Conservation (phyloP, 2,329 filamentous ascomycete species). For the Daldinia eschscholtzii region DNA sequence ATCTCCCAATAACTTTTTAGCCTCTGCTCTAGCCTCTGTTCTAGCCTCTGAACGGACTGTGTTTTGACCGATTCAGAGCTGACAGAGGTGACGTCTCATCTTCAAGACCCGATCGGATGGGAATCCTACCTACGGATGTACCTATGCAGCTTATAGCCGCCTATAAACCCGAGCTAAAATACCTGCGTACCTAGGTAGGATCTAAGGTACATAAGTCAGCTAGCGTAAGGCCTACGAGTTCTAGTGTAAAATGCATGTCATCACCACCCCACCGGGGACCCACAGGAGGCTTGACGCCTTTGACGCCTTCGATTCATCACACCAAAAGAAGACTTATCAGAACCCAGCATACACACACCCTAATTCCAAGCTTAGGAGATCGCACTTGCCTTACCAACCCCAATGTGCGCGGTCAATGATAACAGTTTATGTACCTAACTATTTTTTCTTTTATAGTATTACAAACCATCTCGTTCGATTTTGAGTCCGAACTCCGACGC, state of each 20-base stretch:
- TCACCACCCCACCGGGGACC: slow-evolving; percentile 30
- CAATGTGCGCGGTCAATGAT: background rate
- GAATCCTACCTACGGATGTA: slow-evolving; percentile 2
- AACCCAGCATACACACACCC: background rate
- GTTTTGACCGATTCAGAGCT: background rate
- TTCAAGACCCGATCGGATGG: slow-evolving; percentile 4
- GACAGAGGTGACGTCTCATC: background rate
- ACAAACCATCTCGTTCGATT: slow-evolving; percentile 24
- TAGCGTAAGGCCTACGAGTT: slow-evolving; percentile 12
- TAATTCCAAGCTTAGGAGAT: background rate
- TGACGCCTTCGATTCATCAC: slow-evolving; percentile 32
- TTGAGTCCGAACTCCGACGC: slow-evolving; percentile 37
- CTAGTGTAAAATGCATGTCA: slow-evolving; percentile 21
- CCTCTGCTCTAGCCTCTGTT: background rate
- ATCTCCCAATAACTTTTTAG: background rate
- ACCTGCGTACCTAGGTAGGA: too few species aligned
- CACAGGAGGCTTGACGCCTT: slow-evolving; percentile 33
- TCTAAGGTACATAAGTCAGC: background rate
- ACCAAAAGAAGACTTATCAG: slow-evolving; percentile 22
- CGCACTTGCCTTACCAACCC: slow-evolving; percentile 6
- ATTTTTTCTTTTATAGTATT: slow-evolving; percentile 16
- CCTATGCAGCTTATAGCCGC: background rate
- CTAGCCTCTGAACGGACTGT: background rate
- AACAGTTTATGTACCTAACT: background rate
- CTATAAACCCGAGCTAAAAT: background rate